Base-by-base conservation (phyloP, 305 asterid genomes). In the Fraxinus baroniana region DNA sequence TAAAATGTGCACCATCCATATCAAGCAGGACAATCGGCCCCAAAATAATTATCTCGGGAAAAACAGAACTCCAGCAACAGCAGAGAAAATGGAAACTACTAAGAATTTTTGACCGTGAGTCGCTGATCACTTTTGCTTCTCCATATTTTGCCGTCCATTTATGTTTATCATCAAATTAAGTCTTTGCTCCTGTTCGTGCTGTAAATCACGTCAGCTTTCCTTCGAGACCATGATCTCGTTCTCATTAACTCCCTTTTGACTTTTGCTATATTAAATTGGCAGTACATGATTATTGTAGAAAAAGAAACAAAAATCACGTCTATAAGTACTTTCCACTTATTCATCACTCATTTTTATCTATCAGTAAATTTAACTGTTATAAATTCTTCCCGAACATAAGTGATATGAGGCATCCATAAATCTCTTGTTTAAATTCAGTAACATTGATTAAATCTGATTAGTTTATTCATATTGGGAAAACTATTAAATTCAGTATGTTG, bases 1-100 rank as follows among this genome's bases (percentile, higher is more conserved):
- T 30, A 92, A 90, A 89, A 8, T 5, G 13, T 64, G 72, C 35
- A 64, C 35, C 72, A 22, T 20, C n/a, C 32, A 24, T 64, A 64
- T 22, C 72, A 64, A n/a, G 72, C 72, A 8, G 72, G 72, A 20
- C 15, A 12, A 20, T 64, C 72, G 24, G 72, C 33, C 0, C 35
- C 72, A 8, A 64, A 10, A 22, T 24, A 9, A 22, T 64, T 33
- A 24, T 64, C 35, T 8, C 5, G 17, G 32, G 72, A 15, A 2
- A 9, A 64, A 64, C 17, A 24, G 15, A 28, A 24, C 6, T 3
- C 15, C 17, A 3, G 32, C 72, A 3, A 33, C 33, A 9, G 15
- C 32, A 60, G 20, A 15, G 24, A 15, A 13, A 8, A 64, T 64
- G 30, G 32, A 20, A 24, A 33, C 72, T 64, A 22, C 15, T 22